Conservation (phyloP, 768 basidiomycete genomes). For the Amanita exitialis region DNA sequence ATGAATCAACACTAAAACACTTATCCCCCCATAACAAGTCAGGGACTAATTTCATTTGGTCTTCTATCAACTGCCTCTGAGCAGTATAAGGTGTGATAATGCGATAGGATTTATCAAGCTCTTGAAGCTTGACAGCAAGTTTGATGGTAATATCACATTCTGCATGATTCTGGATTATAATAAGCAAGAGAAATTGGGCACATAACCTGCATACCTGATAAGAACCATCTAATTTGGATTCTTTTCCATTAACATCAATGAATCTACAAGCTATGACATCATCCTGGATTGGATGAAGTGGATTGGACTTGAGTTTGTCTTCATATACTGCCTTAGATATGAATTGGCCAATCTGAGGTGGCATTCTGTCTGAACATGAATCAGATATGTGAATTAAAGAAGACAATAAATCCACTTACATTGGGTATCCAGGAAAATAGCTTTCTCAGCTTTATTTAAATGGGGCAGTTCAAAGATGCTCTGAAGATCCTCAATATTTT, state of each 20-base stretch:
- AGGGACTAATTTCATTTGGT: conserved; percentile 32
- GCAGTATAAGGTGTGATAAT: conserved; percentile 81
- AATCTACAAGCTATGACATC: conserved; percentile 47
- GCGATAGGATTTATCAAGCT: conserved; percentile 35
- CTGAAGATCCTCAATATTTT: conserved; percentile 50
- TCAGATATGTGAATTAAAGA: conserved; percentile 6
- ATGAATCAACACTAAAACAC: conserved; percentile 80
- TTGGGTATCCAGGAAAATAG: conserved; percentile 60
- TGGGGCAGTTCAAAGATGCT: conserved; percentile 76
- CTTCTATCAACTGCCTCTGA: conserved; percentile 54
- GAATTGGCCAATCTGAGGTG: conserved; percentile 64
- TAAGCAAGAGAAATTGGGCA: not conserved
- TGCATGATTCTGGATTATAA: conserved; percentile 38
- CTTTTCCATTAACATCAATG: conserved; percentile 41
- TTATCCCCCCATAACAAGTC: conserved; percentile 56
- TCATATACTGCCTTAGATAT: conserved; percentile 65
- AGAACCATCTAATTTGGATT: conserved; percentile 22
- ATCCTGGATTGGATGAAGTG: conserved; percentile 37
- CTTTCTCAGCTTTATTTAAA: conserved; percentile 25
- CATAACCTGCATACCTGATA: conserved; percentile 21
- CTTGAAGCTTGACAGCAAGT: conserved; percentile 48
- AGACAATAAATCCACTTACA: conserved; percentile 34
- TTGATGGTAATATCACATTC: conserved; percentile 50
- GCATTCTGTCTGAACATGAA: conserved; percentile 62
- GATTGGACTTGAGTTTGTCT: conserved; percentile 42